Evolutionary conservation across 805 yeast species (phyloP), one percentile per base, ranked within the genome.

Genomic region (Torulaspora maleeae): DNA sequence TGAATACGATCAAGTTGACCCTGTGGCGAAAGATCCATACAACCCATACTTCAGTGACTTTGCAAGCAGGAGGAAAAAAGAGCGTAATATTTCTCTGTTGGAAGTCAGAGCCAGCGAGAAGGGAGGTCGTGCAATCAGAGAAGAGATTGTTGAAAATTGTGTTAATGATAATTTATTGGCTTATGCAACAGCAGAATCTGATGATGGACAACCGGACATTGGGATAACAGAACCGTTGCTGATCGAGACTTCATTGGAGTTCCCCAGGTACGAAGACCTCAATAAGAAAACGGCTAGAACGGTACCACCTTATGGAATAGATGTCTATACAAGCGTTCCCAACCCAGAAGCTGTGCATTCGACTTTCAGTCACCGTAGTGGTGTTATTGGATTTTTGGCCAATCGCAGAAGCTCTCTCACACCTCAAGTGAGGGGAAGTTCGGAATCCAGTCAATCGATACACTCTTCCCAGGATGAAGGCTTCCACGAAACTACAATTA

Each of bases 81-180:
- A 84, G 50, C 70, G 84, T 42, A 68, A 73, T 3, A 68, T 82
- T 7, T 72, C 85, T 0, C 59, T 85, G 13, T 71, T 83, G 49
- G 91, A 85, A 59, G 70, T 85, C 28, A 76, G 80, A 52, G 77
- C 90, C 0, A 79, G 73, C 59, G 70, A 69, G 24, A 68, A 69
- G 52, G 64, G 72, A 19, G 39, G 63, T 13, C 60, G 82, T 64
- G 53, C 83, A 45, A 68, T 82, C 62, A 82, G 82, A 45, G 90
- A 84, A 55, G 73, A 78, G 4, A 68, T 83, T 30, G 60, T 62
- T 1, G 72, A 71, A 15, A 69, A 71, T 39, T 76, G 84, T 53
- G 69, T 73, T 0, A 74, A 79, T 53, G 84, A 82, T 50, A 84
- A 84, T 53, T 60, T 84, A 28, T 59, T 84, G 33, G 77, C 80